Conservation (phyloP, 2,329 filamentous ascomycete genomes). For the Hirsutella thompsonii region DNA sequence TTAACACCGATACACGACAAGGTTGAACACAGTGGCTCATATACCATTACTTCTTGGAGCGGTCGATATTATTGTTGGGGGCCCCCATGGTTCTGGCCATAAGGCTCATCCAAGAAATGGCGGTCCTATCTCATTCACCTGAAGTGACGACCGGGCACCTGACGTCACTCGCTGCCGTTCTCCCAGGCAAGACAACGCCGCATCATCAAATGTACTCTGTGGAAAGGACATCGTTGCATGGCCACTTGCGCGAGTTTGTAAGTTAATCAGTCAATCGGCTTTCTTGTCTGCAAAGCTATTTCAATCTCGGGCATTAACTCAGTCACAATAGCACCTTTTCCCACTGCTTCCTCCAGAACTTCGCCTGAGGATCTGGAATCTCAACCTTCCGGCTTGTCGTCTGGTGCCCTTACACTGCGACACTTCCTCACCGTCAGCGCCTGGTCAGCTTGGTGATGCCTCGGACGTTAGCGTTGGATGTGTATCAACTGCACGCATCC, state of each 20-base stretch:
- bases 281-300: background rate
- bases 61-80: no score
- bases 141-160: background rate
- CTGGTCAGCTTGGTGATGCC: slow-evolving; percentile 2
- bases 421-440: slow-evolving; percentile 14
- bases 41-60: no score
- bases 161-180: background rate
- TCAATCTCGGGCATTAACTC: no score
- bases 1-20: no score
- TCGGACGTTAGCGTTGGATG: slow-evolving; percentile 18
- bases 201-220: background rate
- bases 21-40: no score
- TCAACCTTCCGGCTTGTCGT: slow-evolving; percentile 27
- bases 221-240: background rate
- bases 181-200: background rate
- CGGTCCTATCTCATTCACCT: slow-evolving; percentile 1
- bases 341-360: slow-evolving; percentile 30
- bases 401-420: slow-evolving; percentile 30
- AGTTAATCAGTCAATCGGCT: background rate
- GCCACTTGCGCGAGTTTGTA: slow-evolving; percentile 3
- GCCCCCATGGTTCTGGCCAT: no score
- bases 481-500: slow-evolving; percentile 26
- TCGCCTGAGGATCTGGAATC: slow-evolving; percentile 33
- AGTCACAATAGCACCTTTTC: slow-evolving; percentile 30
- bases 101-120: background rate